Evolutionary conservation across 495 filamentous ascomycete genomes (phyloP).

Genomic region (Trichoderma gamsii): DNA sequence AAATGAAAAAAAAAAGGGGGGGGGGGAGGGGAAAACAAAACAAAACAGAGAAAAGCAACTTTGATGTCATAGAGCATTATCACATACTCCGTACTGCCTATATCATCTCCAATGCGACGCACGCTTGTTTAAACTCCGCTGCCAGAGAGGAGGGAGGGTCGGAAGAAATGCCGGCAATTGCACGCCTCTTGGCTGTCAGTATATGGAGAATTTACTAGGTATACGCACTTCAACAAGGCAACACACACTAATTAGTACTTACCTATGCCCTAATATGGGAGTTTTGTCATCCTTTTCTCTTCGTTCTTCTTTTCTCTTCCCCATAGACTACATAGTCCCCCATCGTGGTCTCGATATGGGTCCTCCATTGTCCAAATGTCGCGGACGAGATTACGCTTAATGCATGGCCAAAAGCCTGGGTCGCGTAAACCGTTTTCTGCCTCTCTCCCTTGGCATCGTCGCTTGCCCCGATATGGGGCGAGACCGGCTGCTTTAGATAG

Average conservation of each 20-base stretch:
- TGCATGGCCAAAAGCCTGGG: background rate
- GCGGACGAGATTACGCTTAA: constrained; percentile 11
- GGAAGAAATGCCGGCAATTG: too few species aligned
- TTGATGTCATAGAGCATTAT: constrained; percentile 12
- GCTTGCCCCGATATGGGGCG: background rate
- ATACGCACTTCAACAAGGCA: background rate
- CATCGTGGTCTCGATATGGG: background rate
- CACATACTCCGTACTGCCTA: background rate
- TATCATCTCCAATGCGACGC: background rate
- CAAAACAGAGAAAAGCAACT: background rate
- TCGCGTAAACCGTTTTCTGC: background rate
- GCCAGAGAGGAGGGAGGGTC: background rate
- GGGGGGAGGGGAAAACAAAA: too few species aligned
- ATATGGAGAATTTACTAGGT: background rate
- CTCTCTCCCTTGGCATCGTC: background rate
- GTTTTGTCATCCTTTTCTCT: background rate
- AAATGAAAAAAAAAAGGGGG: too few species aligned
- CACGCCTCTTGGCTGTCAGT: background rate
- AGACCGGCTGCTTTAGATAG: constrained; percentile 5
- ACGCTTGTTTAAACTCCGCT: background rate
- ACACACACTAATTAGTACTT: too few species aligned
- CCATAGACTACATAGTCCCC: background rate
- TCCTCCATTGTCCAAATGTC: background rate
- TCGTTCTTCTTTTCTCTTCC: background rate
- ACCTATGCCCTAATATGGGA: background rate